Conservation (phyloP, 441 rosid genomes). For the Lepidium campestre region DNA sequence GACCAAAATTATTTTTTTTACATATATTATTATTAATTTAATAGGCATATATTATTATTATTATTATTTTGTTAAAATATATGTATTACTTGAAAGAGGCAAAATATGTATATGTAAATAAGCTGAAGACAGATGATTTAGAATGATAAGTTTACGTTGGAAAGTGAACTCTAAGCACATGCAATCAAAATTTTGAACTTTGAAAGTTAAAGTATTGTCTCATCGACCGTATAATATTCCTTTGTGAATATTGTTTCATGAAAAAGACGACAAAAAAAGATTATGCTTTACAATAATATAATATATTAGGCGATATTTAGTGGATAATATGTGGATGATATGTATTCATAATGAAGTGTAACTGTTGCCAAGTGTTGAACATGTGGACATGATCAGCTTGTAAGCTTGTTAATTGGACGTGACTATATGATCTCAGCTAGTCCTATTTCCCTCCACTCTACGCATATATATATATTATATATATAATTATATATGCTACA, state of each 20-base stretch:
- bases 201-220: background rate
- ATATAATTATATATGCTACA: background rate
- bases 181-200: background rate
- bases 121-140: background rate
- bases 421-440: slow-evolving; percentile 1
- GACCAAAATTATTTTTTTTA: too few species aligned
- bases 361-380: slow-evolving; percentile 3
- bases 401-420: slow-evolving; percentile 8
- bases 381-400: slow-evolving; percentile 23
- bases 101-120: too few species aligned
- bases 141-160: background rate
- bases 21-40: background rate
- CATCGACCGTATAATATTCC: background rate
- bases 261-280: background rate
- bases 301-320: background rate
- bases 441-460: background rate
- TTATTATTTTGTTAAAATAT: too few species aligned
- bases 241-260: background rate
- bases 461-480: background rate
- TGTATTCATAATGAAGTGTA: background rate
- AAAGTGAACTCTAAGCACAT: background rate
- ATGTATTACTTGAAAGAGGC: too few species aligned
- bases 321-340: slow-evolving; percentile 11
- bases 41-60: background rate
- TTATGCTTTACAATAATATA: background rate